Evolutionary conservation across 2,329 filamentous ascomycete species (phyloP).

Genomic region (Colletotrichum caudatum): DNA sequence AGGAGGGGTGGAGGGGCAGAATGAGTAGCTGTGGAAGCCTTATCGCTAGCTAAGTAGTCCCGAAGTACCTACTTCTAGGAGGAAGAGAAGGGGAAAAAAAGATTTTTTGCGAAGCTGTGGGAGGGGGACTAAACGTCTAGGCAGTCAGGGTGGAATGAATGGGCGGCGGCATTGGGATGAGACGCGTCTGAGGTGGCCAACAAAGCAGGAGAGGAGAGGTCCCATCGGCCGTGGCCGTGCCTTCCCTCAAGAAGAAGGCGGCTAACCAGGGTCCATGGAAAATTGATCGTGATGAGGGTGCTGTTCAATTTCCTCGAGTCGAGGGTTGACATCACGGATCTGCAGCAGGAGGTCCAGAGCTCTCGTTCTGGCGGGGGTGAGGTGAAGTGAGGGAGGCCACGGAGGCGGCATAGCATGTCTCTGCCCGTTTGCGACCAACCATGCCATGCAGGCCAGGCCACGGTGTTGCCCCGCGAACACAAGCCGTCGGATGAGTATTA

Average conservation of each 20-base stretch:
- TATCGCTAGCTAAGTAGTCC: conserved; percentile 32
- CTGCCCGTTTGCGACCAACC: conserved; percentile 31
- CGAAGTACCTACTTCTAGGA: conserved; percentile 10
- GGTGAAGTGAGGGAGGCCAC: conserved; percentile 27
- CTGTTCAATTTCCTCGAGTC: conserved; percentile 12
- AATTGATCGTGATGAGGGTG: conserved; percentile 19
- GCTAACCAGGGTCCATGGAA: conserved; percentile 20
- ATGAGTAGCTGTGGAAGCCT: conserved; percentile 24
- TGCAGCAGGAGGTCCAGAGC: conserved; percentile 20
- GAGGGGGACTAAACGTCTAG: conserved; percentile 9
- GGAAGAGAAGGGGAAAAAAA: not conserved
- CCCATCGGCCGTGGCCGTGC: conserved; percentile 17
- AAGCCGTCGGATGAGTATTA: conserved; percentile 3
- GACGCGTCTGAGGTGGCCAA: conserved; percentile 26
- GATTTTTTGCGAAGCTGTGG: conserved; percentile 6
- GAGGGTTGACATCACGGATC: conserved; percentile 39
- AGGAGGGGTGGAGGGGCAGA: conserved; percentile 39
- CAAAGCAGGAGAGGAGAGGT: conserved; percentile 4
- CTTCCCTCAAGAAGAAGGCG: conserved; percentile 22
- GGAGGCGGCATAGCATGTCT: conserved; percentile 4
- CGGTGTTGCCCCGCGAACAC: conserved; percentile 38
- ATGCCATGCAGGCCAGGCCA: not conserved
- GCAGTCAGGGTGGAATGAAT: conserved; percentile 1
- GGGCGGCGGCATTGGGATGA: conserved; percentile 1
- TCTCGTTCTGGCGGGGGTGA: not conserved